A percentile compares a stretch with the other conserved stretches of the same genome.
These are phyloP conservation scores for Fusarium nisikadoi DNA, from an alignment of 2,329 filamentous ascomycete genomes.

Conservation along the genomic window DNA sequence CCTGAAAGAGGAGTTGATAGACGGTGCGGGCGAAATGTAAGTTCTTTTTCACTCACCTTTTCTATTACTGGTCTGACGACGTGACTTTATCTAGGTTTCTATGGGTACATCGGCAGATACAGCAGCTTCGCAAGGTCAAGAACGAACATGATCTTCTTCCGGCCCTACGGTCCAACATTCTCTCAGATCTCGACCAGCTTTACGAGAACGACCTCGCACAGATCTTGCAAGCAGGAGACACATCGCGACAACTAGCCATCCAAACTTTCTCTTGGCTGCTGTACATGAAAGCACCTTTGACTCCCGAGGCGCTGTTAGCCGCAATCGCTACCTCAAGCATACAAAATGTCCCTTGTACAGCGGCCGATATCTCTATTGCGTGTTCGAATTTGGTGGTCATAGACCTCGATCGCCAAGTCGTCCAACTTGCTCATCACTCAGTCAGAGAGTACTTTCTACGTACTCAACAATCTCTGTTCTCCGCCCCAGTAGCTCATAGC, in stretches of 20 bases:
- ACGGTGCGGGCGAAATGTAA: neutral
- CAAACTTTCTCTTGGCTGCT: neutral
- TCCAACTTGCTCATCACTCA: neutral
- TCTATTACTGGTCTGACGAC: too few relatives aligned
- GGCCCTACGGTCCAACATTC: neutral
- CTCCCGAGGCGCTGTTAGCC: neutral
- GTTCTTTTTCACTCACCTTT: accelerated
- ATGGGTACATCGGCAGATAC: neutral
- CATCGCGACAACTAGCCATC: neutral
- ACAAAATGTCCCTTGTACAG: neutral
- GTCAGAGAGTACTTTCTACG: neutral
- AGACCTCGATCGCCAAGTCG: neutral
- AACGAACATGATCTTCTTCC: neutral
- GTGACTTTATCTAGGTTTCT: neutral
- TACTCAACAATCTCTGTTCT: neutral
- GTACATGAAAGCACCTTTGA: neutral
- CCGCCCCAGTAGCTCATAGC: neutral
- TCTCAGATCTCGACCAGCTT: neutral
- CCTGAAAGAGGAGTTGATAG: neutral
- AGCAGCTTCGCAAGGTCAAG: conserved; percentile 1
- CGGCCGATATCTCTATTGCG: neutral
- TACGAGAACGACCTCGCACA: neutral
- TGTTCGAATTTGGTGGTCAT: neutral
- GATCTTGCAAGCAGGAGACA: neutral
- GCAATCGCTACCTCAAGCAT: neutral